Evolutionary conservation across 108 stramenopile genomes (phyloP).

Genomic region (Poteriospumella lacustris): DNA sequence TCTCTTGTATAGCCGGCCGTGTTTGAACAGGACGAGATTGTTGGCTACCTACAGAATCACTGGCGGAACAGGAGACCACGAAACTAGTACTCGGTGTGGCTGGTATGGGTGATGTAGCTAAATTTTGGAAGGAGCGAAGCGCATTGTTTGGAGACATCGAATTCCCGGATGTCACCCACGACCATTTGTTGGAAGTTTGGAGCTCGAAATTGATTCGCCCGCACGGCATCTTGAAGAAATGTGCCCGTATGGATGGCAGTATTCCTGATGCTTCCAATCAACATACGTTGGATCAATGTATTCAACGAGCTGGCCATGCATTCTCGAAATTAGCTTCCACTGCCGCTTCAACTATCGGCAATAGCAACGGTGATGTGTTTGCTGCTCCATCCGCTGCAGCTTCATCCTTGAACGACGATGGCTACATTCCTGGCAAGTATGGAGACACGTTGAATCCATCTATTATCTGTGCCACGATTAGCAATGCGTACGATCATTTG

Average conservation of each 20-base stretch:
- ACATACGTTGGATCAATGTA: no score
- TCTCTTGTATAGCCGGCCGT: no score
- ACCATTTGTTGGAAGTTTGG: neutral
- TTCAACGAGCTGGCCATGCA: no score
- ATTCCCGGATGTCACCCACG: neutral
- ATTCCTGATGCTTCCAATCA: neutral
- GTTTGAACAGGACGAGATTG: no score
- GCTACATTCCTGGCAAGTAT: no score
- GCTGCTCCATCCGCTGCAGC: no score
- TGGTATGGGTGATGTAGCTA: neutral
- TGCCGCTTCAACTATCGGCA: neutral
- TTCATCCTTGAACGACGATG: no score
- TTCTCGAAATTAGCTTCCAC: no score
- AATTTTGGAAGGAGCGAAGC: neutral
- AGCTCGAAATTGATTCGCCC: neutral
- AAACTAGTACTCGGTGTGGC: neutral
- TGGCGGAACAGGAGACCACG: neutral
- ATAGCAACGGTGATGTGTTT: neutral
- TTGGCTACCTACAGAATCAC: no score
- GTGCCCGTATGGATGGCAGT: neutral
- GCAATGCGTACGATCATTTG: neutral
- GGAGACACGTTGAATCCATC: neutral
- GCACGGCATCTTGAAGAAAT: neutral
- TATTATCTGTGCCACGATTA: slow-evolving; percentile 15
- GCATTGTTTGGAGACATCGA: neutral